phyloP scores from a whole-genome alignment of 208 protist genomes.

The Leishmania braziliensis region DNA sequence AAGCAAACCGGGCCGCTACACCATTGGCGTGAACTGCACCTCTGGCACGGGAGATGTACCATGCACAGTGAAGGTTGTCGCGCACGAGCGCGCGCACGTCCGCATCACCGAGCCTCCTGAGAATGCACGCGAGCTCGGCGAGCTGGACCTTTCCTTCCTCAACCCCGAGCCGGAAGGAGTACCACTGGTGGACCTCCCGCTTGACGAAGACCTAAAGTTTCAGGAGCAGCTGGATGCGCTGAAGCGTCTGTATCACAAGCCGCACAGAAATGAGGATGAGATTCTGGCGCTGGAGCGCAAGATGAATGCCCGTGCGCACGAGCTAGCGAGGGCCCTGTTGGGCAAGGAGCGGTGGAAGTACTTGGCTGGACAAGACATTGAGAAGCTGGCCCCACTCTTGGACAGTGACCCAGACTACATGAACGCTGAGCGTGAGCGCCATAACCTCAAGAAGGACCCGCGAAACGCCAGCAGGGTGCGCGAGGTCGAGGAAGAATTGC shows the following conservation, averaged over 20 bases:
- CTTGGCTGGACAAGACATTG: slow-evolving; percentile 44
- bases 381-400: slow-evolving; percentile 48
- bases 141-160: slow-evolving; percentile 76
- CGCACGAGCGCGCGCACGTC: slow-evolving; percentile 56
- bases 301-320: slow-evolving; percentile 54
- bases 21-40: slow-evolving; percentile 66
- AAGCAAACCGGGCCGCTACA: slow-evolving; percentile 62
- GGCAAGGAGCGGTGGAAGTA: slow-evolving; percentile 66
- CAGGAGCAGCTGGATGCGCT: slow-evolving; percentile 52
- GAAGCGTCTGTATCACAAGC: slow-evolving; percentile 43
- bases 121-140: slow-evolving; percentile 59
- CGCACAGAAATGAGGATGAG: slow-evolving; percentile 31
- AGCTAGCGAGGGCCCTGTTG: slow-evolving; percentile 52
- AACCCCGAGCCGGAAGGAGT: slow-evolving; percentile 69
- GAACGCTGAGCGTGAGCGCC: slow-evolving; percentile 46
- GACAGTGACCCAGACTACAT: slow-evolving; percentile 52
- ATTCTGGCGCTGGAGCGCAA: slow-evolving; percentile 47
- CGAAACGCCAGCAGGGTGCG: slow-evolving; percentile 58
- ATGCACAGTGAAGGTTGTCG: slow-evolving; percentile 70
- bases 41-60: slow-evolving; percentile 56
- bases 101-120: slow-evolving; percentile 73
- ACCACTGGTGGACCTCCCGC: slow-evolving; percentile 53
- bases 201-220: slow-evolving; percentile 60
- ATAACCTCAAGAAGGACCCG: slow-evolving; percentile 66
- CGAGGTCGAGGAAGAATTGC: slow-evolving; percentile 47